These are phyloP conservation scores for Aleurites moluccanus DNA, from an alignment of 441 rosid species.

Conservation along the genomic window DNA sequence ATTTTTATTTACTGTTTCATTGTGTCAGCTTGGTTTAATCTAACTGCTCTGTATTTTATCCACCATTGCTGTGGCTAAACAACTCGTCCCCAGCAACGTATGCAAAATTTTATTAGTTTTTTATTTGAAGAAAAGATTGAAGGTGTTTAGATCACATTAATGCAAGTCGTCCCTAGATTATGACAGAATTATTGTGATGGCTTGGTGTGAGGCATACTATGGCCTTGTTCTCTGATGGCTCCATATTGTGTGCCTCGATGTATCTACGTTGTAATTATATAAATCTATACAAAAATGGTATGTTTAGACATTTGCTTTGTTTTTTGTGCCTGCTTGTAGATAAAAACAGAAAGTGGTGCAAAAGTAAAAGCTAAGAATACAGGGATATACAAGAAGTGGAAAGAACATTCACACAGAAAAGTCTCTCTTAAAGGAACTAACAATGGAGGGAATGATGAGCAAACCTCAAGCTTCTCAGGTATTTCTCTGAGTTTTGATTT, in stretches of 20 bases:
- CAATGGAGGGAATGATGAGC: conserved; percentile 47
- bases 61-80: background rate
- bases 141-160: background rate
- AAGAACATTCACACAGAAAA: conserved; percentile 62
- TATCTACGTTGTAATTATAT: background rate
- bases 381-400: conserved; percentile 93
- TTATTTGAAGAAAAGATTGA: background rate
- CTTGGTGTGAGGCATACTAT: background rate
- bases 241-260: background rate
- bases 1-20: background rate
- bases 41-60: background rate
- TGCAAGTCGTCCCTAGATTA: background rate
- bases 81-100: background rate
- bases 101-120: background rate
- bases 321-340: conserved; percentile 37
- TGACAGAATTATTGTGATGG: background rate
- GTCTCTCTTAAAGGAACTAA: conserved; percentile 51
- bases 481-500: conserved; percentile 11
- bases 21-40: background rate
- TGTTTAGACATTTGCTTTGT: background rate
- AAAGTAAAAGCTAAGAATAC: conserved; percentile 65
- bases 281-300: background rate
- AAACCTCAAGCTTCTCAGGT: conserved; percentile 51
- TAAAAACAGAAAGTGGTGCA: conserved; percentile 91
- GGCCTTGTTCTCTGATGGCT: background rate